Evolutionary conservation across 805 yeast species (phyloP), one percentile per base, ranked within the genome.

Genomic region (Lipomyces starkeyi): DNA sequence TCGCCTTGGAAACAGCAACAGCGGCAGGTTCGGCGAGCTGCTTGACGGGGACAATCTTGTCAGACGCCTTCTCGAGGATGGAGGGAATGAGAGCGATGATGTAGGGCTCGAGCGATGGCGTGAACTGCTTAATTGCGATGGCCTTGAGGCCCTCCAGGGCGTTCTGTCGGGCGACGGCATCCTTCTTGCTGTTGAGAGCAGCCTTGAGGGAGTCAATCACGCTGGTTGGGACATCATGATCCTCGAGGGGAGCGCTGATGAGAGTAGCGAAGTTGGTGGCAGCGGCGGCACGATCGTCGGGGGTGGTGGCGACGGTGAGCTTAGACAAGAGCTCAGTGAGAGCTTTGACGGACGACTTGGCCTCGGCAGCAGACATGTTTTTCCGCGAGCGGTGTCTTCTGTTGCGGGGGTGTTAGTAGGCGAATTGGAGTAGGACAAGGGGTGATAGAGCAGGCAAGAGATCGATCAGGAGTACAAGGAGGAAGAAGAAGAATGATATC

Each of bases 41-140:
- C 82, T 88, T 89, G 75, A 88, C 83, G 52, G 86, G 91, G 79
- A 84, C 84, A 82, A 88, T 88, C 87, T 95, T 95, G 85, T 94
- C 97, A 86, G 97, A 98, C 78, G 94, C 83, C 83, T 88, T 90
- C 75, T 84, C 84, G 74, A 91, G 84, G 77, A 95, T 88, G 67
- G 82, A 86, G 73, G 87, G 83, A 76, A 89, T 87, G 79, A 93
- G 84, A 67, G 83, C 88, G 79, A 95, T 97, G 76, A 95, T 84
- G 85, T 85, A 91, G 81, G 99, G 99, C 87, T 95, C 99, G 73
- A 93, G 96, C 73, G 97, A 88, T 80, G 98, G 95, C 73, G 93
- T 83, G 81, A 94, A 84, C 76, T 85, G 86, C 69, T 78, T 74
- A 74, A 90, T 85, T 75, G 98, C 93, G 80, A 95, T 93, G 84